Evolutionary conservation across 345 rosid species (phyloP).

Genomic region (Euclidium syriacum): DNA sequence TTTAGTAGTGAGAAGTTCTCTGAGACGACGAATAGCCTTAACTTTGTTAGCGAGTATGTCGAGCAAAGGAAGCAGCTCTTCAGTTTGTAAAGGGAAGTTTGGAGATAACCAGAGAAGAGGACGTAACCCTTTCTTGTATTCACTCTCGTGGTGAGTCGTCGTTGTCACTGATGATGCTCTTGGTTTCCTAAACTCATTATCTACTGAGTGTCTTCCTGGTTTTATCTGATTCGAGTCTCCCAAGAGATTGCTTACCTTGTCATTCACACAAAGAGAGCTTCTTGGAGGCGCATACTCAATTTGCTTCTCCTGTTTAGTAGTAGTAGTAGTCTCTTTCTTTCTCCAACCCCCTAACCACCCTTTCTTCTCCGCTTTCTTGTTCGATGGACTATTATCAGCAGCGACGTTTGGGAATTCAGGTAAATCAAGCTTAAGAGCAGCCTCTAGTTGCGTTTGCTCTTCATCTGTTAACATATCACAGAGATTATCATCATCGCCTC

Average conservation of each 20-base stretch:
- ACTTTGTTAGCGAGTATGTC: slow-evolving; percentile 98
- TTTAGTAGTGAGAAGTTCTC: slow-evolving; percentile 92
- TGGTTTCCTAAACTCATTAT: slow-evolving; percentile 60
- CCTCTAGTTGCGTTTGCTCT: slow-evolving; percentile 84
- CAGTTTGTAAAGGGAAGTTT: slow-evolving; percentile 79
- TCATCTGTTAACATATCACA: slow-evolving; percentile 75
- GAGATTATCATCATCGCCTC: slow-evolving; percentile 52
- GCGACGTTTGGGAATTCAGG: slow-evolving; percentile 51
- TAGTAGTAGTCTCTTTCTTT: slow-evolving; percentile 53
- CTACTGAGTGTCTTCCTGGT: slow-evolving; percentile 85
- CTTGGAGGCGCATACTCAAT: slow-evolving; percentile 64
- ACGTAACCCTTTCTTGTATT: slow-evolving; percentile 88
- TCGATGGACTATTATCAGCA: slow-evolving; percentile 52
- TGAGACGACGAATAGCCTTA: slow-evolving; percentile 91
- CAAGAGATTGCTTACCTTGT: slow-evolving; percentile 73
- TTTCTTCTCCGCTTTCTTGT: slow-evolving; percentile 69
- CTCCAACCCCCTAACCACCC: slow-evolving; percentile 99
- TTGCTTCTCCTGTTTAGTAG: slow-evolving; percentile 51
- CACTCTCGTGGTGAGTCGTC: slow-evolving; percentile 68
- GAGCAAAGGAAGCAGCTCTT: slow-evolving; percentile 91
- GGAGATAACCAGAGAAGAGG: slow-evolving; percentile 95
- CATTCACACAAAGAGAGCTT: slow-evolving; percentile 79
- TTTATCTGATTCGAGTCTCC: slow-evolving; percentile 66
- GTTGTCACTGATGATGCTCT: slow-evolving; percentile 38
- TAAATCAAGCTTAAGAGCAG: slow-evolving; percentile 72